A percentile compares a stretch with the other conserved stretches of the same genome.
phyloP scores from a whole-genome alignment of 129 eudicot species.

The Helichrysum umbraculigerum region DNA sequence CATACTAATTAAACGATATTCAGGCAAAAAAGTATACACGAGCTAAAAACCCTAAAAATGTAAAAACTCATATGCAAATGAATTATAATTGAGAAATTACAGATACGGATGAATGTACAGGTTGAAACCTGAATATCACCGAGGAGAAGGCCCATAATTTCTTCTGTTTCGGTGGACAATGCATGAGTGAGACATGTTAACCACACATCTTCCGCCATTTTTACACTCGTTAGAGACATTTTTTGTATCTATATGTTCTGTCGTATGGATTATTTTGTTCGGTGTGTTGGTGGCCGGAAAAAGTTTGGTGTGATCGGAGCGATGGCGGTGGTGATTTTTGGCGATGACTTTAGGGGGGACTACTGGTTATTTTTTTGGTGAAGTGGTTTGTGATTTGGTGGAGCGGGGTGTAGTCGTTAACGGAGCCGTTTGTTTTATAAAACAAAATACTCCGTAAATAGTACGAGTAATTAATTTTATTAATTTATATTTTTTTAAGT shows the following conservation, averaged over 20 bases:
- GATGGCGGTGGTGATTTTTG: conserved; percentile 8
- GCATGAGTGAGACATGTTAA: conserved; percentile 90
- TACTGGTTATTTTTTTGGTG: conserved; percentile 8
- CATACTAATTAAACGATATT: not conserved
- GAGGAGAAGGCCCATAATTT: conserved; percentile 99
- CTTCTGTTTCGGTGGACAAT: conserved; percentile 98
- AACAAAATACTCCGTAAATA: too few species aligned
- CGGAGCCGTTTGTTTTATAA: too few species aligned
- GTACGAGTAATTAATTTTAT: too few species aligned
- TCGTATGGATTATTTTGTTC: not conserved
- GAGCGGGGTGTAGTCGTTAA: conserved; percentile 2
- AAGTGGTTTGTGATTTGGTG: conserved; percentile 23
- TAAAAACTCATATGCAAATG: not conserved
- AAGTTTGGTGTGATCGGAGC: conserved; percentile 25
- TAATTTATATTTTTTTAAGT: too few species aligned
- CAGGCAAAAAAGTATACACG: not conserved
- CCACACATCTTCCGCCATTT: conserved; percentile 98
- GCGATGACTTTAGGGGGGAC: conserved; percentile 34
- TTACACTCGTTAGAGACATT: conserved; percentile 89
- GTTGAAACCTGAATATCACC: conserved; percentile 85
- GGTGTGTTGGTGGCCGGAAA: conserved; percentile 14
- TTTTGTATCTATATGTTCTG: not conserved
- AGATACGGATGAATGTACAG: not conserved
- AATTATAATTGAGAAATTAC: not conserved
- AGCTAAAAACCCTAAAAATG: conserved; percentile 31